Percentiles rank a stretch among this genome's conserved stretches.
Conservation (phyloP, 2,329 filamentous ascomycete species). For the Paraphoma sp. region DNA sequence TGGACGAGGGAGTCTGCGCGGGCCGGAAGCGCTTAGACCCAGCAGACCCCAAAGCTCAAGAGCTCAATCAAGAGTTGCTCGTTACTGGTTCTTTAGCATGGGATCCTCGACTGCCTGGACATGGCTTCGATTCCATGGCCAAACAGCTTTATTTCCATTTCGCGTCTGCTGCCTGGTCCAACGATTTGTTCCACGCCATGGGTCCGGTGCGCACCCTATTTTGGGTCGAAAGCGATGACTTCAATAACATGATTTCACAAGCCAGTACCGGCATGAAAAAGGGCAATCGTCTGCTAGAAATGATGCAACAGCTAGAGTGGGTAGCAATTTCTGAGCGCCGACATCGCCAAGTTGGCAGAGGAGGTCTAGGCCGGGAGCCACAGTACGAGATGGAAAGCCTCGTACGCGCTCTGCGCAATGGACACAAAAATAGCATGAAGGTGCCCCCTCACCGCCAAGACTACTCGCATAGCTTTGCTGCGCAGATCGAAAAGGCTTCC, state of each 20-base stretch:
- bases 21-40: constrained; percentile 58
- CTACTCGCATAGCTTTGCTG: constrained; percentile 33
- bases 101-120: constrained; percentile 53
- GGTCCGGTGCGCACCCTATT: constrained; percentile 81
- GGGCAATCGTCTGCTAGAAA: constrained; percentile 65
- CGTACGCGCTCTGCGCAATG: constrained; percentile 28
- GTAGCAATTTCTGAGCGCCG: constrained; percentile 24
- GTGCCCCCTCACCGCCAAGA: constrained; percentile 35
- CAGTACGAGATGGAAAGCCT: constrained; percentile 39
- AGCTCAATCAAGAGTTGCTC: constrained; percentile 75
- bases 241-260: constrained; percentile 65
- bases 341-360: constrained; percentile 18
- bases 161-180: constrained; percentile 63
- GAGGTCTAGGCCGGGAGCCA: constrained; percentile 28
- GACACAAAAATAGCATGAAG: constrained; percentile 25
- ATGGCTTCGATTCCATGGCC: constrained; percentile 63
- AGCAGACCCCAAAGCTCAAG: constrained; percentile 51
- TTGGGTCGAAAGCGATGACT: constrained; percentile 71
- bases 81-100: constrained; percentile 50
- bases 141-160: constrained; percentile 68
- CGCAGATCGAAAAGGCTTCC: constrained; percentile 25
- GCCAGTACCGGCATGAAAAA: constrained; percentile 62
- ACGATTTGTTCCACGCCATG: constrained; percentile 72
- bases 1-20: constrained; percentile 60
- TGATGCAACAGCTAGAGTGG: constrained; percentile 63